Evolutionary conservation across 495 filamentous ascomycete genomes (phyloP).

Genomic region (Penicillium longicatenatum): DNA sequence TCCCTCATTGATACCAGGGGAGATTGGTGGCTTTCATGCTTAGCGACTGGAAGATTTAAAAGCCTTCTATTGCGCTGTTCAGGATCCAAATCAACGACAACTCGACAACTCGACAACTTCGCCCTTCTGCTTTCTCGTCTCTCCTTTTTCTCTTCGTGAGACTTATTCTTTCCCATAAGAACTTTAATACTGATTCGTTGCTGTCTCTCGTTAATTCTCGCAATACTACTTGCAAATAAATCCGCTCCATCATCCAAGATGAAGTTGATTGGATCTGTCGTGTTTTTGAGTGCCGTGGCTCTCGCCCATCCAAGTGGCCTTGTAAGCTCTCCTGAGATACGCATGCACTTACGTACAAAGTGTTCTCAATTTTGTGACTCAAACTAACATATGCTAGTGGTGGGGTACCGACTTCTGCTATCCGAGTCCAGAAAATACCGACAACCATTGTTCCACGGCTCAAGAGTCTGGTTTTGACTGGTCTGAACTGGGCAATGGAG

Average conservation of each 20-base stretch:
- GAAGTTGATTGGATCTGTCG: slow-evolving; percentile 26
- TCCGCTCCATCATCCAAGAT: slow-evolving; percentile 17
- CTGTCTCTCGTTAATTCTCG: slow-evolving; percentile 22
- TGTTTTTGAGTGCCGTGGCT: slow-evolving; percentile 24
- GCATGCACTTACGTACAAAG: background rate
- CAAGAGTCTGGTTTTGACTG: slow-evolving; percentile 75
- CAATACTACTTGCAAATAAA: slow-evolving; percentile 10
- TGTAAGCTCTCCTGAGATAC: slow-evolving; percentile 16
- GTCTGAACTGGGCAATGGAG: slow-evolving; percentile 59
- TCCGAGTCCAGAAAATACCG: slow-evolving; percentile 70
- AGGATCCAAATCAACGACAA: background rate
- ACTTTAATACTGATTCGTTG: slow-evolving; percentile 13
- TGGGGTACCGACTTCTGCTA: slow-evolving; percentile 65
- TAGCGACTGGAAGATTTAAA: background rate
- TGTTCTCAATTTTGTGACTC: background rate
- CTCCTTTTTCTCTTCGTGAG: background rate
- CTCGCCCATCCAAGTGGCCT: slow-evolving; percentile 38
- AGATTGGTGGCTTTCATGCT: background rate
- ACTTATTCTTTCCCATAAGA: slow-evolving; percentile 8
- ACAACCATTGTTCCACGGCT: slow-evolving; percentile 70
- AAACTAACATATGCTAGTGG: slow-evolving; percentile 28
- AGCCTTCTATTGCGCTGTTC: background rate
- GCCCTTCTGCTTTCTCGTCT: slow-evolving; percentile 12
- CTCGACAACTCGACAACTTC: slow-evolving; percentile 11
- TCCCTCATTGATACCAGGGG: background rate